Evolutionary conservation across 352 stramenopile genomes (phyloP).

Genomic region (Globisporangium cylindrosporum): DNA sequence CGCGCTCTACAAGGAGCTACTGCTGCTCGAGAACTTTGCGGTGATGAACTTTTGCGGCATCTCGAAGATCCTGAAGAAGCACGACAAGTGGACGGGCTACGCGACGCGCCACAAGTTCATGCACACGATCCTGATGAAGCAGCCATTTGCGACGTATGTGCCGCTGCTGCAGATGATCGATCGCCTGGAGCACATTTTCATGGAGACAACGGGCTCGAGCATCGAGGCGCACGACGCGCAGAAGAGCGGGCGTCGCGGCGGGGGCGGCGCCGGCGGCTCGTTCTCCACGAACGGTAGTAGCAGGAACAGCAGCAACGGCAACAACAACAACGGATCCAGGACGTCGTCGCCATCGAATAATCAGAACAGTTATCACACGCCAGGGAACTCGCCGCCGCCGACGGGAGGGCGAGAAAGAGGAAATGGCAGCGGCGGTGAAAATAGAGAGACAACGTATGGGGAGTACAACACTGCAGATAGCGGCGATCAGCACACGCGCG

Average conservation of each 20-base stretch:
- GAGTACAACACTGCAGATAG: neutral
- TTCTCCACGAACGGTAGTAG: conserved; percentile 1
- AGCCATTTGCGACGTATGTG: conserved; percentile 84
- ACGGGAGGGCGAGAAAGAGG: neutral
- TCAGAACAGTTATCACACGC: conserved; percentile 11
- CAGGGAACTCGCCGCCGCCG: conserved; percentile 11
- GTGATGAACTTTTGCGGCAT: conserved; percentile 91
- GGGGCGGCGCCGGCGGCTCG: conserved; percentile 16
- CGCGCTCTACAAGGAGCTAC: conserved; percentile 81
- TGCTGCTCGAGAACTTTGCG: conserved; percentile 86
- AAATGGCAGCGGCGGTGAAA: neutral
- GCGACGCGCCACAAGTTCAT: conserved; percentile 90
- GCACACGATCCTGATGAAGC: conserved; percentile 88
- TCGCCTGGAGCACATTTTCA: conserved; percentile 85
- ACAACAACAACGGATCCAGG: neutral
- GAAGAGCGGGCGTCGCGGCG: conserved; percentile 40
- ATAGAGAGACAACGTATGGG: neutral
- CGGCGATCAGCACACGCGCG: conserved; percentile 11
- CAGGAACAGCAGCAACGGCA: conserved; percentile 2
- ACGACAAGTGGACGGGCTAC: conserved; percentile 91
- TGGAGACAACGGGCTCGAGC: conserved; percentile 80
- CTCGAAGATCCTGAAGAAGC: conserved; percentile 90
- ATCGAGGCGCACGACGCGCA: conserved; percentile 83
- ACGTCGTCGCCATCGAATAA: conserved; percentile 8
- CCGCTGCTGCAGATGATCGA: conserved; percentile 86